Conservation (phyloP, 1,139 yeast genomes). For the Hyphopichia khmerensis region DNA sequence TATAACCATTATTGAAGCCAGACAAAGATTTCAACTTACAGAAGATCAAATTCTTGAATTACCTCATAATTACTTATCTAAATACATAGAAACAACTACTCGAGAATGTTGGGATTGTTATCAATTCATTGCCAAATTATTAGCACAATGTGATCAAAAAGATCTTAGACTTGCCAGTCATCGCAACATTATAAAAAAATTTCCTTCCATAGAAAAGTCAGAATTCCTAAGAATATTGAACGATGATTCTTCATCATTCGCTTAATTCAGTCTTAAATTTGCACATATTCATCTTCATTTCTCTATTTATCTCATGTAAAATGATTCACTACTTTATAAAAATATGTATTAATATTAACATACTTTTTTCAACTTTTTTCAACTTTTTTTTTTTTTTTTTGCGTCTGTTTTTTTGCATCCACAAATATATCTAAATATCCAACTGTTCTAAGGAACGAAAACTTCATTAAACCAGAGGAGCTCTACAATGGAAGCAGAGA, state of each 20-base stretch:
- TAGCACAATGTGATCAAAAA: conserved; percentile 22
- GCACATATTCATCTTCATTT: neutral
- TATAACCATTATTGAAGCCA: conserved; percentile 30
- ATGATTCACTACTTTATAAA: neutral
- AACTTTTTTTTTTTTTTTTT: neutral
- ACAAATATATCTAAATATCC: no score
- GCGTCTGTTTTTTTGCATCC: conserved; percentile 1
- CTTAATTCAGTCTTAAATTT: neutral
- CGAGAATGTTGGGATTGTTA: conserved; percentile 31
- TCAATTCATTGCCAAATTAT: conserved; percentile 28
- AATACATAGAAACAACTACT: conserved; percentile 1
- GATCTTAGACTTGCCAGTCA: conserved; percentile 35
- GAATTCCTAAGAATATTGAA: conserved; percentile 16
- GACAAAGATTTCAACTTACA: conserved; percentile 14
- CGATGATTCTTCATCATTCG: conserved; percentile 1
- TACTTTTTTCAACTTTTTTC: neutral
- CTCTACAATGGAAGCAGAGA: no score
- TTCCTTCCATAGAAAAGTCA: conserved; percentile 16
- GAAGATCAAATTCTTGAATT: conserved; percentile 4
- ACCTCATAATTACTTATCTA: conserved; percentile 19
- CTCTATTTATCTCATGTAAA: neutral
- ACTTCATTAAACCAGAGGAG: no score
- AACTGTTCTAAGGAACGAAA: no score
- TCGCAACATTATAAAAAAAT: conserved; percentile 25
- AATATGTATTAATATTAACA: no score